Evolutionary conservation across 116 monocot species (phyloP).

Genomic region (Trichopus zeylanicus): DNA sequence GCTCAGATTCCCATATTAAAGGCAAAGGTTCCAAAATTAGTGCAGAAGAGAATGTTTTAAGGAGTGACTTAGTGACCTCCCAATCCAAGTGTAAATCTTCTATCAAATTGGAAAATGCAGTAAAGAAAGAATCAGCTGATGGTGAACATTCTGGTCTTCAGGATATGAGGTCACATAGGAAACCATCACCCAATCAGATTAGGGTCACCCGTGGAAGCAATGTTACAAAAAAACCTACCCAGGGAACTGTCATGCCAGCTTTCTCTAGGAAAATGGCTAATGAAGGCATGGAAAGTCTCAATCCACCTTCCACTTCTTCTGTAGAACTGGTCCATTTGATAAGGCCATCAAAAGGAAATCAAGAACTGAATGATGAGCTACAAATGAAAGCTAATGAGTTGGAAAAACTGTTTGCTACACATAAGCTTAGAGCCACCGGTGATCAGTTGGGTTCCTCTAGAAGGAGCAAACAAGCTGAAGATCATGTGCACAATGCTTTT

Average conservation of each 20-base stretch:
- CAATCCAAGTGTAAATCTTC: constrained; percentile 7
- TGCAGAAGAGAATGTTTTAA: constrained; percentile 10
- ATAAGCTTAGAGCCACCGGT: constrained; percentile 65
- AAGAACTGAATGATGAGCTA: constrained; percentile 72
- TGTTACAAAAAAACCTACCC: constrained; percentile 10
- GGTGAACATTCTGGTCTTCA: constrained; percentile 14
- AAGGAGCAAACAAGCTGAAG: constrained; percentile 47
- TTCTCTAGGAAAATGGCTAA: constrained; percentile 28
- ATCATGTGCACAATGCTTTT: constrained; percentile 17
- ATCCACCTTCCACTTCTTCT: constrained; percentile 12
- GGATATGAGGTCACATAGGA: constrained; percentile 20
- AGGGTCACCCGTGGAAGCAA: constrained; percentile 21
- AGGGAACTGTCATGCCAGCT: constrained; percentile 11
- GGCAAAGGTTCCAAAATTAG: constrained; percentile 13
- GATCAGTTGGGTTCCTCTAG: constrained; percentile 45
- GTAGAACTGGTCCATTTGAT: constrained; percentile 19
- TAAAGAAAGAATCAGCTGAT: constrained; percentile 11
- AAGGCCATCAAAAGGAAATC: constrained; percentile 57
- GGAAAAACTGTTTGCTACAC: constrained; percentile 94
- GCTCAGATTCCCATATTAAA: constrained; percentile 16
- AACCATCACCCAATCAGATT: constrained; percentile 22
- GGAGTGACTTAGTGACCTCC: constrained; percentile 7
- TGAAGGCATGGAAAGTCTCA: constrained; percentile 13
- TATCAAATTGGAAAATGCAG: constrained; percentile 12
- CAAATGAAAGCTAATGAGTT: constrained; percentile 93